Base-by-base conservation (phyloP, 129 eudicot genomes). In the Lonicera japonica region DNA sequence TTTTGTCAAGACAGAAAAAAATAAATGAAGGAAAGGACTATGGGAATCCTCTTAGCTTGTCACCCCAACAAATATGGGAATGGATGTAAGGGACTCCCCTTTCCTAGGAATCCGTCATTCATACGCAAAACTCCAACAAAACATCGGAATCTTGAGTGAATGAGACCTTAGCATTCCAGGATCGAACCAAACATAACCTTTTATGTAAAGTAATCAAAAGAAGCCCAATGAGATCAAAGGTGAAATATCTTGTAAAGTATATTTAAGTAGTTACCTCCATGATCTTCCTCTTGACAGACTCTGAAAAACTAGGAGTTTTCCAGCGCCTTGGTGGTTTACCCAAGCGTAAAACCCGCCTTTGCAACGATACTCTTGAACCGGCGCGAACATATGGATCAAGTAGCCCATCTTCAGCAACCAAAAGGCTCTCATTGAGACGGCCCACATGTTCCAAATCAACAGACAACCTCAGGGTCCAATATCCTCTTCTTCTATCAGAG, bases 301-400 rank as follows among this genome's bases (percentile, higher is more conserved):
- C 64, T 47, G 95, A 80, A 75, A 38, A 91, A 62, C 76, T 79
- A 40, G 94, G 97, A 58, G 71, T 68, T 80, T 74, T 91, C 97
- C 97, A 91, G 52, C 97, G 85, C 69, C 97, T 79, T 62, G 97
- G 97, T 17, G 97, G 97, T 77, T 51, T 91, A 13, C 97, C 95
- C 61, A 91, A 63, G 17, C 95, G 85, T 64, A 91, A 68, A 14
- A 87, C 94, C 74, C 97, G 87, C 70, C 83, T 87, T 74, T 91
- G 97, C 66, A 91, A 56, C 54, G 97, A 86, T 66, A 91, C 60
- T 77, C 76, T 73, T 66, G 90, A 82, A 58, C 97, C 97, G 52
- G 97, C 88, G 73, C 97, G 94, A 60, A 91, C 90, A 83, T 94
- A 91, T n/a, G 86, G 79, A 74, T 91, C 97, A 56, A 72, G 72